phyloP scores from a whole-genome alignment of 2,329 filamentous ascomycete species.

The Colletotrichum nymphaeae region DNA sequence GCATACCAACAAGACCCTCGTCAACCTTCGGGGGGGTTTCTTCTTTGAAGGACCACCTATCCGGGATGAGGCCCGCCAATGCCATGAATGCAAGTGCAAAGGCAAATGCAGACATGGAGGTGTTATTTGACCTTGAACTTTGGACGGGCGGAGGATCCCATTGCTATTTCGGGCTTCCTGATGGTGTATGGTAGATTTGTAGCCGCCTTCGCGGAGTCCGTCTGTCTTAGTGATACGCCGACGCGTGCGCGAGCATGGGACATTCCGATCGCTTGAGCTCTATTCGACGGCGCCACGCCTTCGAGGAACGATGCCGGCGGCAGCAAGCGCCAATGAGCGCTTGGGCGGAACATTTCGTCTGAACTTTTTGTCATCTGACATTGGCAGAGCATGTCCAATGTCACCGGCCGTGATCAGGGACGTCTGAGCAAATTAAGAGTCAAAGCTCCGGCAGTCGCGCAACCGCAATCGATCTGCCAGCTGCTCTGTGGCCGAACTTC shows the following conservation, averaged over 20 bases:
- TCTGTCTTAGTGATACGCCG: neutral
- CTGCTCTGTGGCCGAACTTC: neutral
- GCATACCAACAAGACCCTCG: neutral
- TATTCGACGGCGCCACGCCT: conserved; percentile 6
- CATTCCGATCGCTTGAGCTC: neutral
- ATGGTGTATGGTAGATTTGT: neutral
- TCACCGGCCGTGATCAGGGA: neutral
- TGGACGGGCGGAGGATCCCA: neutral
- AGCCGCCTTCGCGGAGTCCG: neutral
- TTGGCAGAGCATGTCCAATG: neutral
- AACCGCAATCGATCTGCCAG: neutral
- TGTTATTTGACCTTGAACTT: neutral
- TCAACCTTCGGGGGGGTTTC: neutral
- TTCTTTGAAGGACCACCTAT: neutral
- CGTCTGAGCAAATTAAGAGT: neutral
- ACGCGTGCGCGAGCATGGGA: conserved; percentile 13
- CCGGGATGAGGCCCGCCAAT: neutral
- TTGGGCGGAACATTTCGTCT: neutral
- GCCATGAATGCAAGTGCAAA: neutral
- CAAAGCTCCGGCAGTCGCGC: conserved; percentile 6
- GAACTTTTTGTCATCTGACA: neutral
- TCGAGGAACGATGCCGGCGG: conserved; percentile 12
- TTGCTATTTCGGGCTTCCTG: conserved; percentile 1
- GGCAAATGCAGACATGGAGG: neutral
- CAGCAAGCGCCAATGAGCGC: conserved; percentile 3